Evolutionary conservation across 2,329 filamentous ascomycete species (phyloP).

Genomic region (Aspergillus bombycis): DNA sequence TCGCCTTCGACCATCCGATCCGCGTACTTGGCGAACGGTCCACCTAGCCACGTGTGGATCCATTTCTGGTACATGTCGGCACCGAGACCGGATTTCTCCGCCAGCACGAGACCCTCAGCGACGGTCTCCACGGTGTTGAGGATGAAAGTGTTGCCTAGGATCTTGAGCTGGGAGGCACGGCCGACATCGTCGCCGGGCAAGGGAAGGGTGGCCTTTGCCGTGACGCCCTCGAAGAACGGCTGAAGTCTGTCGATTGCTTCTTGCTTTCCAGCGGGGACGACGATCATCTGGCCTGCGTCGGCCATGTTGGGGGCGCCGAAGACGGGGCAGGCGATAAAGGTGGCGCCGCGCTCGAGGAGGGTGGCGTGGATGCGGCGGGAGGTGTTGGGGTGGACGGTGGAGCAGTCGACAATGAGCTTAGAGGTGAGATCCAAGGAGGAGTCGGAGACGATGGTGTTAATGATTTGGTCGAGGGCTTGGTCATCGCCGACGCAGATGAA

Average conservation of each 20-base stretch:
- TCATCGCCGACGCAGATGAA: slow-evolving; percentile 83
- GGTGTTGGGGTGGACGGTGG: slow-evolving; percentile 83
- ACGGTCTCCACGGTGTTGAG: slow-evolving; percentile 80
- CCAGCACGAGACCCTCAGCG: slow-evolving; percentile 75
- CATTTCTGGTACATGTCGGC: slow-evolving; percentile 70
- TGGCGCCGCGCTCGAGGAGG: slow-evolving; percentile 63
- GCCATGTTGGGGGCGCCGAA: slow-evolving; percentile 45
- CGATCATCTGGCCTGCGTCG: slow-evolving; percentile 70
- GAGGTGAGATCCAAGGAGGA: slow-evolving; percentile 57
- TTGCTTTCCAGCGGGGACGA: slow-evolving; percentile 70
- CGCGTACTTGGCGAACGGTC: slow-evolving; percentile 74
- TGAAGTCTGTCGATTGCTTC: slow-evolving; percentile 64
- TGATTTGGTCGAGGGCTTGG: slow-evolving; percentile 66
- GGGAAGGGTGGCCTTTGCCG: slow-evolving; percentile 69
- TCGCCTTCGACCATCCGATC: slow-evolving; percentile 74
- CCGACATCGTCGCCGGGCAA: slow-evolving; percentile 71
- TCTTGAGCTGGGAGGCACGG: slow-evolving; percentile 72
- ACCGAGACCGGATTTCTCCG: slow-evolving; percentile 79
- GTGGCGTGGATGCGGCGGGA: slow-evolving; percentile 66
- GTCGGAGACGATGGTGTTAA: slow-evolving; percentile 57
- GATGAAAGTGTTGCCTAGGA: slow-evolving; percentile 86
- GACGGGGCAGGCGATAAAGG: slow-evolving; percentile 73
- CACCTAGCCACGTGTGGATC: slow-evolving; percentile 73
- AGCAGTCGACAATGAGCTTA: slow-evolving; percentile 86
- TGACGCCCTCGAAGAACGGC: slow-evolving; percentile 74